Conservation (phyloP, 2,329 filamentous ascomycete species). For the Cyclaneusma minus region DNA sequence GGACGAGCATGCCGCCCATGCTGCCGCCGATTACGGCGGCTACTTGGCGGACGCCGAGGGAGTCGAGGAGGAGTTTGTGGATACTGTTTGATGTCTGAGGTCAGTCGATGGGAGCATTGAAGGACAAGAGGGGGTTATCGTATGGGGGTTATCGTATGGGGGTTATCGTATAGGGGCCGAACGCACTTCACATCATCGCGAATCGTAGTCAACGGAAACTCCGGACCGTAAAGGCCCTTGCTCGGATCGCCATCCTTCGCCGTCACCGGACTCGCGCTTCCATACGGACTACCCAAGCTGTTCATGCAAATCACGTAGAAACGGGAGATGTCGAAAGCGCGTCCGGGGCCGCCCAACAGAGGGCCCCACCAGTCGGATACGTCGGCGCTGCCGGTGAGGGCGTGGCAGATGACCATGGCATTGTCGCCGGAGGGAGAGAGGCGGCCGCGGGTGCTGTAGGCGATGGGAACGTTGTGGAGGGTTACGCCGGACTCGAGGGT, state of each 20-base stretch:
- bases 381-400: slow-evolving; percentile 72
- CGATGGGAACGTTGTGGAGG: slow-evolving; percentile 59
- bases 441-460: slow-evolving; percentile 49
- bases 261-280: slow-evolving; percentile 77
- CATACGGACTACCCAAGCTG: slow-evolving; percentile 72
- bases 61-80: slow-evolving; percentile 66
- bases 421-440: slow-evolving; percentile 45
- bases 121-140: slow-evolving; percentile 10
- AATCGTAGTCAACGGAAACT: slow-evolving; percentile 91
- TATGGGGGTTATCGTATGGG: slow-evolving; percentile 5
- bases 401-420: slow-evolving; percentile 68
- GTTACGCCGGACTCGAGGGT: slow-evolving; percentile 84
- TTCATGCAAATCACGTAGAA: slow-evolving; percentile 85
- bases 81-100: slow-evolving; percentile 45
- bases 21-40: slow-evolving; percentile 71
- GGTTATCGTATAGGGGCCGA: slow-evolving; percentile 1
- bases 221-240: slow-evolving; percentile 74
- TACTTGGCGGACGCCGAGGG: slow-evolving; percentile 63
- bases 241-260: slow-evolving; percentile 64
- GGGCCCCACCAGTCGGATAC: slow-evolving; percentile 84
- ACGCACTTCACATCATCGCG: slow-evolving; percentile 85
- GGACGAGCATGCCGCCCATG: slow-evolving; percentile 79
- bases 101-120: slow-evolving; percentile 1
- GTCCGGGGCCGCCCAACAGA: slow-evolving; percentile 59
- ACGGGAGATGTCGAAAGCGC: slow-evolving; percentile 65